Base-by-base conservation (phyloP, 208 protist species). In the Leishmania amazonensis region DNA sequence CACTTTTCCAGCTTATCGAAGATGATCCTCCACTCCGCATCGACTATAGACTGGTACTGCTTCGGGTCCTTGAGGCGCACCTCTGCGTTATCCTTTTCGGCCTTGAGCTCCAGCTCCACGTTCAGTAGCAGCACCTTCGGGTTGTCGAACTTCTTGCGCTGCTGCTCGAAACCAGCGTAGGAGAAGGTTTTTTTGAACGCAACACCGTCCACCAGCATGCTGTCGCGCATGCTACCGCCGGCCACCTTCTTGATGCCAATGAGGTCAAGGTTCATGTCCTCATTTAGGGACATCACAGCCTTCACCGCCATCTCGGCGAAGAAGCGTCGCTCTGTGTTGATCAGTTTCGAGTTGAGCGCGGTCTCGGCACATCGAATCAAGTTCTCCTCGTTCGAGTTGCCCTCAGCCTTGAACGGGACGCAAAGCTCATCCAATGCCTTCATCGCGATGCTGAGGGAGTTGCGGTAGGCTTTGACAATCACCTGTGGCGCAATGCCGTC, bases 151-250 rank as follows among this genome's bases (percentile, higher is more conserved):
- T 91, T 88, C 88, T 99, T 99, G 74, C 97, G 98, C 94, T 99
- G 99, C 94, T 99, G 99, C 93, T 99, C 99, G 83, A 99, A 99
- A 64, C 99, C 99, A 71, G 99, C 99, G 92, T 99, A 99, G 13
- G 98, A 99, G 83, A 99, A 99, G 51, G 99, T 99, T 93, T 99
- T 99, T 93, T 99, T 99, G 96, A 99, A 99, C 1, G 99, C 99
- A 31, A 99, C 99, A 79, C 99, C 99, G 73, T 99, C 92, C 71
- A 99, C 97, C 45, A 99, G 94, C 15, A 99, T 78, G 72, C 99
- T 99, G 60, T 99, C 99, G 87, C 98, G 80, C 90, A 99, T 97
- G 81, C 98, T 96, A 76, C 99, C 99, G 81, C 99, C 99, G n/a
- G 90, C 85, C 40, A 99, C 99, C 90, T 99, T 99, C 91, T 99